phyloP scores from a whole-genome alignment of 1,284 basidiomycete genomes.

The Rhodotorula sp. region DNA sequence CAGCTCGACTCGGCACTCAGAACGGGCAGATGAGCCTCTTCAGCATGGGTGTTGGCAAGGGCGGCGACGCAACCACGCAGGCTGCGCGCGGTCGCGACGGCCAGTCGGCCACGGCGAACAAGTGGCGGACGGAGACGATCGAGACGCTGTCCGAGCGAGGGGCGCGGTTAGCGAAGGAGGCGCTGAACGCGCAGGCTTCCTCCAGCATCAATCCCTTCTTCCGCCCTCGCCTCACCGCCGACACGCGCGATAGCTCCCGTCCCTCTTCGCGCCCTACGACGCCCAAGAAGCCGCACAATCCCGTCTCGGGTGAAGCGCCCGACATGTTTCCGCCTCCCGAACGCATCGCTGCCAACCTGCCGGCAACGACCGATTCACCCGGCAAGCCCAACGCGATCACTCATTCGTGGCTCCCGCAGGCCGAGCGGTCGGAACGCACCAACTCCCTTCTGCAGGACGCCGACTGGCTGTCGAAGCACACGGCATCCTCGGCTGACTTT shows the following conservation, averaged over 20 bases:
- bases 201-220: background rate
- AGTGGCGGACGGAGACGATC: slow-evolving; percentile 18
- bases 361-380: slow-evolving; percentile 53
- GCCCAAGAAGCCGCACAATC: slow-evolving; percentile 1
- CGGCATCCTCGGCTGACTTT: slow-evolving; percentile 74
- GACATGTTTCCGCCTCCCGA: background rate
- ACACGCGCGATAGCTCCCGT: background rate
- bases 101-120: background rate
- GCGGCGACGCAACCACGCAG: background rate
- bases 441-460: slow-evolving; percentile 66
- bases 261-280: background rate
- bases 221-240: background rate
- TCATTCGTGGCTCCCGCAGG: slow-evolving; percentile 28
- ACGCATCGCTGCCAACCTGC: slow-evolving; percentile 10
- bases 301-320: background rate
- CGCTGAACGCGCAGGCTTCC: slow-evolving; percentile 4
- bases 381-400: slow-evolving; percentile 7
- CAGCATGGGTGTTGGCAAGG: slow-evolving; percentile 17
- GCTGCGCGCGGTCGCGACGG: background rate
- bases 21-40: slow-evolving; percentile 29
- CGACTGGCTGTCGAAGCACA: slow-evolving; percentile 81
- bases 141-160: slow-evolving; percentile 34
- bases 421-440: slow-evolving; percentile 14
- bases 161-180: slow-evolving; percentile 22
- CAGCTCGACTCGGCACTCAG: slow-evolving; percentile 20